These are phyloP conservation scores for Pichia nakasei DNA, from an alignment of 805 yeast genomes.

Conservation along the genomic window DNA sequence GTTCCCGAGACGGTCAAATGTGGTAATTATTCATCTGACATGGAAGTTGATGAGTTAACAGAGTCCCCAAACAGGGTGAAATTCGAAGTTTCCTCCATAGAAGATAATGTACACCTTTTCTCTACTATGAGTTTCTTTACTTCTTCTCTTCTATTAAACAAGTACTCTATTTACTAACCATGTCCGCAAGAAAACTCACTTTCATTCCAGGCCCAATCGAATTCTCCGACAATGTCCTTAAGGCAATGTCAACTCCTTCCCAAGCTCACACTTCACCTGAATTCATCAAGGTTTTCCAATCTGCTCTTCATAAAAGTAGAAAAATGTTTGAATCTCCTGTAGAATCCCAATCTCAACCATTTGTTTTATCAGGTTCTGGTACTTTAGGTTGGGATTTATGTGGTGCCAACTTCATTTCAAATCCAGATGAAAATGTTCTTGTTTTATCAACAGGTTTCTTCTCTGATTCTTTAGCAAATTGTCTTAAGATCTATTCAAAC, in stretches of 20 bases:
- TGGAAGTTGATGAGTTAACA: too few species aligned
- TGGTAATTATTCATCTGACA: too few species aligned
- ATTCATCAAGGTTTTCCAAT: slow-evolving; percentile 65
- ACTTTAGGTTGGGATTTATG: slow-evolving; percentile 92
- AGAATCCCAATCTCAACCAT: slow-evolving; percentile 61
- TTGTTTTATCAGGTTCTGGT: slow-evolving; percentile 84
- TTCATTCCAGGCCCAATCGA: slow-evolving; percentile 31
- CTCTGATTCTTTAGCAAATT: slow-evolving; percentile 73
- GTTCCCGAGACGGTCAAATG: too few species aligned
- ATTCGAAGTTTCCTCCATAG: too few species aligned
- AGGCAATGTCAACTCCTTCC: slow-evolving; percentile 75
- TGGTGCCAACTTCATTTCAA: slow-evolving; percentile 59
- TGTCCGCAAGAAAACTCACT: slow-evolving; percentile 24
- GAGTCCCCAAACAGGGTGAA: too few species aligned
- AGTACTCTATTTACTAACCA: neutral
- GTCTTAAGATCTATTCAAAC: slow-evolving; percentile 63
- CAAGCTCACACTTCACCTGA: slow-evolving; percentile 87
- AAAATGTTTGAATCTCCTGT: slow-evolving; percentile 60
- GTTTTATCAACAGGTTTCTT: slow-evolving; percentile 88
- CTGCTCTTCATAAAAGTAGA: slow-evolving; percentile 59
- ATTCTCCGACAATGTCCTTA: slow-evolving; percentile 68
- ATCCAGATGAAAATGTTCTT: slow-evolving; percentile 60
- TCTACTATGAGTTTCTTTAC: neutral
- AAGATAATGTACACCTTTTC: too few species aligned
- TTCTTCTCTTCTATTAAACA: neutral